These are phyloP conservation scores for Celoporthe dispersa DNA, from an alignment of 2,329 filamentous ascomycete species.

Conservation along the genomic window DNA sequence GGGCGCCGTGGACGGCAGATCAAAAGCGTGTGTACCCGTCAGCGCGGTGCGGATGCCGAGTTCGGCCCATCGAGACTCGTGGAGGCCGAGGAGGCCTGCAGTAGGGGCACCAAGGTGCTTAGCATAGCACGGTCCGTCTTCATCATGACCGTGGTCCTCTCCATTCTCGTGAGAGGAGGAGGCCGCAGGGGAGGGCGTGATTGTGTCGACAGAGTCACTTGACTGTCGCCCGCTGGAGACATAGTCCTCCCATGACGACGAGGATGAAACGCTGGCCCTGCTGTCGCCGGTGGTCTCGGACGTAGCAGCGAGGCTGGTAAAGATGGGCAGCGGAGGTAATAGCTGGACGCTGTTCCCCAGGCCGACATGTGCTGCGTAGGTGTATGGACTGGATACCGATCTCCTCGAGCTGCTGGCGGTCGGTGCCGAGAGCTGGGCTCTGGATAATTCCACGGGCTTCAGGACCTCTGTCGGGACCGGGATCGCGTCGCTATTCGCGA, in stretches of 20 bases:
- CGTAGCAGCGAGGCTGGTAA: background rate
- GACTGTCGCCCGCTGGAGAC: constrained; percentile 21
- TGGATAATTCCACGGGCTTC: background rate
- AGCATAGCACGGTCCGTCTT: constrained; percentile 3
- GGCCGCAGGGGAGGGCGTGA: background rate
- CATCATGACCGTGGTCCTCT: background rate
- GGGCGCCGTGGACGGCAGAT: constrained; percentile 10
- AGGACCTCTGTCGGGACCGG: constrained; percentile 2
- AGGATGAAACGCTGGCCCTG: constrained; percentile 21
- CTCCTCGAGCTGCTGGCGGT: background rate
- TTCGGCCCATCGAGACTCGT: constrained; percentile 35
- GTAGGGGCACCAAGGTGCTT: constrained; percentile 35
- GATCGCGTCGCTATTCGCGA: background rate
- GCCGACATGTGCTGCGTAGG: background rate
- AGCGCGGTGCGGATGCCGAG: constrained; percentile 39
- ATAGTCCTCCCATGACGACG: constrained; percentile 33
- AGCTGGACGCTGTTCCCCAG: background rate
- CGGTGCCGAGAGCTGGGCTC: constrained; percentile 3
- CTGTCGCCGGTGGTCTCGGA: background rate
- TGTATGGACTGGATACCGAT: background rate
- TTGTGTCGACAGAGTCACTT: constrained; percentile 27
- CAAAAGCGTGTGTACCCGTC: constrained; percentile 35
- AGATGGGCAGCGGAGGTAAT: constrained; percentile 17
- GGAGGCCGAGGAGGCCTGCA: constrained; percentile 39
- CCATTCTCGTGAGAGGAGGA: background rate